These are phyloP conservation scores for Galerina sulciceps DNA, from an alignment of 768 basidiomycete species.

Conservation along the genomic window DNA sequence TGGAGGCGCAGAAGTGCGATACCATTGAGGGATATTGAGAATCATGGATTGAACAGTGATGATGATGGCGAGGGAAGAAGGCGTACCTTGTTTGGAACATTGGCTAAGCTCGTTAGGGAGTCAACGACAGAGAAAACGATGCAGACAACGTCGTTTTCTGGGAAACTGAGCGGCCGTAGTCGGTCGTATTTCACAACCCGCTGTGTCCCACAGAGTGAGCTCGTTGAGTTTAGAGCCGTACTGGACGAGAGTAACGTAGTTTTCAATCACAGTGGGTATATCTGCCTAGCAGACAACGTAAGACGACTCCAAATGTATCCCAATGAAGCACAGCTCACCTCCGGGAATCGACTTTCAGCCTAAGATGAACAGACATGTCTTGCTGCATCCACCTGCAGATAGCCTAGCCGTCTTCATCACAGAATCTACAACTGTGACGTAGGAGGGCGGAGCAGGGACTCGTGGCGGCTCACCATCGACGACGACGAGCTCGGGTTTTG, in stretches of 20 bases:
- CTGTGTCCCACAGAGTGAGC: slow-evolving; percentile 98
- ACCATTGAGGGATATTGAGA: slow-evolving; percentile 63
- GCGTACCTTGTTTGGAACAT: slow-evolving; percentile 86
- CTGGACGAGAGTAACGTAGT: slow-evolving; percentile 86
- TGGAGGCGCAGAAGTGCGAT: too few relatives aligned
- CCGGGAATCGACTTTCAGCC: slow-evolving; percentile 94
- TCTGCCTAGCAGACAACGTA: slow-evolving; percentile 63
- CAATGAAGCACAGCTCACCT: slow-evolving; percentile 54
- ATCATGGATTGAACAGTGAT: slow-evolving; percentile 5
- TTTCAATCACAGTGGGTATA: slow-evolving; percentile 93
- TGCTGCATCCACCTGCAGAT: slow-evolving; percentile 76
- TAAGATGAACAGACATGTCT: slow-evolving; percentile 98
- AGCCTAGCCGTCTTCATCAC: slow-evolving; percentile 1
- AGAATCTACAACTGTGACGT: neutral
- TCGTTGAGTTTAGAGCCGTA: slow-evolving; percentile 91
- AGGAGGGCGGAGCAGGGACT: slow-evolving; percentile 1
- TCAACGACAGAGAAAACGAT: slow-evolving; percentile 95
- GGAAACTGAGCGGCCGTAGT: slow-evolving; percentile 83
- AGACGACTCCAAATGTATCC: neutral
- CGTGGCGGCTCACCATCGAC: slow-evolving; percentile 69
- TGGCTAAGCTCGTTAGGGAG: slow-evolving; percentile 88
- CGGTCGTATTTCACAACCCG: slow-evolving; percentile 97
- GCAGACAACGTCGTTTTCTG: slow-evolving; percentile 88
- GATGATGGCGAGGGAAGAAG: slow-evolving; percentile 14
- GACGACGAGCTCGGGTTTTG: slow-evolving; percentile 88